A percentile compares a stretch with the other conserved stretches of the same genome.
Conservation (phyloP, 169 alveolate species). For the Babesia microti region DNA sequence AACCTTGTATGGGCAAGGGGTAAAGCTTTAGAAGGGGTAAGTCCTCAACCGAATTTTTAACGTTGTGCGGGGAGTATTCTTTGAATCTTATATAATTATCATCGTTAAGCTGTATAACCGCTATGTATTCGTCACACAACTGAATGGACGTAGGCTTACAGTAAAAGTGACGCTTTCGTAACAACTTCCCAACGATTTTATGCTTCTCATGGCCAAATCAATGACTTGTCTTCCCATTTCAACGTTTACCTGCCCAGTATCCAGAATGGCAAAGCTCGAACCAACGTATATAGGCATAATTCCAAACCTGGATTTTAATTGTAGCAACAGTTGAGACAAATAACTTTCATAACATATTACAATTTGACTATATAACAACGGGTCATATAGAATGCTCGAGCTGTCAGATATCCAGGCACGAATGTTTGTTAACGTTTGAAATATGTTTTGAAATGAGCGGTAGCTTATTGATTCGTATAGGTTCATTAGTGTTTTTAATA, state of each 20-base stretch:
- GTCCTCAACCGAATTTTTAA: slow-evolving; percentile 51
- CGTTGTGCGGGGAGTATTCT: slow-evolving; percentile 50
- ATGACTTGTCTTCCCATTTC: too few relatives aligned
- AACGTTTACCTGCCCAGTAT: too few relatives aligned
- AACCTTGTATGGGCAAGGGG: slow-evolving; percentile 53
- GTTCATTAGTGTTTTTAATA: slow-evolving; percentile 16
- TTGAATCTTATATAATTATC: slow-evolving; percentile 51
- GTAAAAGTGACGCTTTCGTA: too few relatives aligned
- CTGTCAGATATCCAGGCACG: slow-evolving; percentile 27
- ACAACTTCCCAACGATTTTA: too few relatives aligned
- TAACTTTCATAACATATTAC: slow-evolving; percentile 28
- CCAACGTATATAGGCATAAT: too few relatives aligned
- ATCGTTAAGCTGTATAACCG: slow-evolving; percentile 53
- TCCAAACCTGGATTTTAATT: too few relatives aligned
- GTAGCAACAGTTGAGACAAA: too few relatives aligned
- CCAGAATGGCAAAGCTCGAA: too few relatives aligned
- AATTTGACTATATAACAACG: slow-evolving; percentile 22
- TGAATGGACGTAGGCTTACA: too few relatives aligned
- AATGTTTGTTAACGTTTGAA: slow-evolving; percentile 21
- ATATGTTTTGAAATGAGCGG: slow-evolving; percentile 24
- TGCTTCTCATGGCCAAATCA: too few relatives aligned
- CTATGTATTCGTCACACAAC: slow-evolving; percentile 54
- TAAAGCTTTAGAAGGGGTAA: slow-evolving; percentile 49
- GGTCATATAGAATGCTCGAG: slow-evolving; percentile 25
- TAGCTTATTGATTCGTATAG: slow-evolving; percentile 16